Percentiles rank a stretch among this genome's conserved stretches.
Conservation (phyloP, 495 filamentous ascomycete species). For the Margaritispora aquatica region DNA sequence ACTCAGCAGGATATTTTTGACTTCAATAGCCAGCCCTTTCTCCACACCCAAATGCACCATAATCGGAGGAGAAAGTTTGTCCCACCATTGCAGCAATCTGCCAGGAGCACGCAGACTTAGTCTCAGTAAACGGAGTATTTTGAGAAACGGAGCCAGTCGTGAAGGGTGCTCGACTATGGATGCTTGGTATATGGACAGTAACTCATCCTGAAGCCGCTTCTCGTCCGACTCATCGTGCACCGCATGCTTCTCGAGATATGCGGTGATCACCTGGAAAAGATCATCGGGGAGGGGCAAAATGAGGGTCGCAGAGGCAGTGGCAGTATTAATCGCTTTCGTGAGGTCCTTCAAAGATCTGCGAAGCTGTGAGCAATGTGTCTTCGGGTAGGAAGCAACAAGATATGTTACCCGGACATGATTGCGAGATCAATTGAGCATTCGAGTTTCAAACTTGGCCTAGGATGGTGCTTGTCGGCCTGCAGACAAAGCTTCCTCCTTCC, state of each 20-base stretch:
- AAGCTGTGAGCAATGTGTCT: neutral
- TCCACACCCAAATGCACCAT: constrained; percentile 50
- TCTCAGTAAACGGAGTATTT: constrained; percentile 49
- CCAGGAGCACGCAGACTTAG: constrained; percentile 49
- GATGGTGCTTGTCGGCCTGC: neutral
- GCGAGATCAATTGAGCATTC: neutral
- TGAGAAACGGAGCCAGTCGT: constrained; percentile 55
- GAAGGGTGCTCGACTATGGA: constrained; percentile 44
- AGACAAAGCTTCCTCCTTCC: neutral
- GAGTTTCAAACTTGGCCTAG: neutral
- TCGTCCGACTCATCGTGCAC: constrained; percentile 52
- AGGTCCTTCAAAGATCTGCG: constrained; percentile 55
- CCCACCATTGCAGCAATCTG: constrained; percentile 59
- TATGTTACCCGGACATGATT: constrained; percentile 22
- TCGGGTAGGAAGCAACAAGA: neutral
- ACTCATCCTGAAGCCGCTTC: constrained; percentile 60
- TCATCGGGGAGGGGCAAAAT: constrained; percentile 56
- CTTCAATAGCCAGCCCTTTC: constrained; percentile 51
- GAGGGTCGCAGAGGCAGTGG: constrained; percentile 41
- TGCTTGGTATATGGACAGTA: constrained; percentile 53
- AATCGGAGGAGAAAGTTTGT: constrained; percentile 51
- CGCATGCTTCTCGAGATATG: constrained; percentile 54
- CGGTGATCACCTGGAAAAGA: constrained; percentile 47
- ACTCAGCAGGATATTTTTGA: constrained; percentile 48
- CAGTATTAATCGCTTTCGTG: constrained; percentile 48